Evolutionary conservation across 2,329 filamentous ascomycete species (phyloP), one percentile per base, ranked within the genome.

Genomic region (Cordyceps cateniannulata): DNA sequence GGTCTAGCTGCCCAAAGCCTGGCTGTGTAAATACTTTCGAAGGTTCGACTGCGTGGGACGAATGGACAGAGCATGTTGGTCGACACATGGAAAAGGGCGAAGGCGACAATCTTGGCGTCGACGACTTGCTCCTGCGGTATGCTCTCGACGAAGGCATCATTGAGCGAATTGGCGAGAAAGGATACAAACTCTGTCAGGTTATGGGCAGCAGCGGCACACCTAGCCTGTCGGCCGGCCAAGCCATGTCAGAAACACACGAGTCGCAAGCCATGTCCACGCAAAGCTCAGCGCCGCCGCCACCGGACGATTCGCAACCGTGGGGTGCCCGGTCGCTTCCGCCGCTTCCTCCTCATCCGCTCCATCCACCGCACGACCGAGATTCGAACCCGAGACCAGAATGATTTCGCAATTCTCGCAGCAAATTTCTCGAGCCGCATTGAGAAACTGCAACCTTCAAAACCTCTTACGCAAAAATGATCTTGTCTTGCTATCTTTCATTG

Each of bases 41-140:
- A 60, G 92, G 91, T 0, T 76, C 81, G 1, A 83, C 82, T 2
- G 89, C 88, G 9, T 97, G 93, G 93, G 91, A 96, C 61, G 86
- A 91, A 66, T 90, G 92, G 76, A 95, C 95, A 62, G 93, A 98
- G 71, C 93, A 98, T 71, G 88, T 97, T 1, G 93, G 93, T 1
- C 82, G 88, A 51, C 93, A 98, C 71, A 88, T 96, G 79, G 93
- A 97, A 73, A 87, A 87, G 65, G 83, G 84, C 7, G 85, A 88
- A 63, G 84, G 82, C 3, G 75, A 76, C 25, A 72, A 76, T 25
- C 75, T 88, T 20, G 82, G 80, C 1, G 82, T 87, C 5, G 85
- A 88, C 65, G 71, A 73, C 1, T 71, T 85, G 44, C 71, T 88
- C 48, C 80, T 83, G 0, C 76, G 82, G 61, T 88, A 85, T 84